These are phyloP conservation scores for Penicillium simplicissimum DNA, from an alignment of 495 filamentous ascomycete species.

Conservation along the genomic window DNA sequence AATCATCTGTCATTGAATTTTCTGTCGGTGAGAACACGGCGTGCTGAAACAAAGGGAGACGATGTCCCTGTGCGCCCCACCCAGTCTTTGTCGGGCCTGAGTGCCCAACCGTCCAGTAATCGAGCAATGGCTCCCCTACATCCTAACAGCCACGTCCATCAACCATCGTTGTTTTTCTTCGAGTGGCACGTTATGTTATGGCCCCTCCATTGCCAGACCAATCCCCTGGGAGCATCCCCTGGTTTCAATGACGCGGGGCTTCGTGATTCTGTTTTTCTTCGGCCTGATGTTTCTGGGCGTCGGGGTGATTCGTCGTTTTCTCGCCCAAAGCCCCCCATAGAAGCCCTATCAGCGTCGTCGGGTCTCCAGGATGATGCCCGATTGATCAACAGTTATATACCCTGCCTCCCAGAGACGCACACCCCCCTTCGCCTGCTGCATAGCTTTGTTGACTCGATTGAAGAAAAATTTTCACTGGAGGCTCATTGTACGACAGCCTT, in stretches of 20 bases:
- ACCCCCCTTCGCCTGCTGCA: slow-evolving; percentile 4
- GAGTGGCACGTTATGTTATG: background rate
- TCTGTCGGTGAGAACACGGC: background rate
- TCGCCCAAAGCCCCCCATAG: slow-evolving; percentile 24
- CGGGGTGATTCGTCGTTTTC: slow-evolving; percentile 19
- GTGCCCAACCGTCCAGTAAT: slow-evolving; percentile 1
- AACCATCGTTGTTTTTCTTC: background rate
- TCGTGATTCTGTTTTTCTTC: slow-evolving; percentile 17
- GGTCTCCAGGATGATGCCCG: slow-evolving; percentile 29
- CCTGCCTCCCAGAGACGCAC: slow-evolving; percentile 20
- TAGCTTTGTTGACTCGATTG: slow-evolving; percentile 24
- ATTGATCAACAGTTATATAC: slow-evolving; percentile 31
- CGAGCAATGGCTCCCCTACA: background rate
- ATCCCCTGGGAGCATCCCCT: slow-evolving; percentile 4
- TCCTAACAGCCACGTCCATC: slow-evolving; percentile 8
- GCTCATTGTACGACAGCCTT: slow-evolving; percentile 12
- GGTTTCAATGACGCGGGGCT: slow-evolving; percentile 15
- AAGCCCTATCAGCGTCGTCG: slow-evolving; percentile 27
- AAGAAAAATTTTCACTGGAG: slow-evolving; percentile 13
- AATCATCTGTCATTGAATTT: background rate
- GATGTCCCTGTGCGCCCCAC: background rate
- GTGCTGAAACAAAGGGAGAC: slow-evolving; percentile 5
- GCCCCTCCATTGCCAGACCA: background rate
- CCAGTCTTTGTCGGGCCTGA: background rate
- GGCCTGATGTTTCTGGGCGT: slow-evolving; percentile 26